Evolutionary conservation across 2,329 filamentous ascomycete species (phyloP).

Genomic region (Chalara sp.): DNA sequence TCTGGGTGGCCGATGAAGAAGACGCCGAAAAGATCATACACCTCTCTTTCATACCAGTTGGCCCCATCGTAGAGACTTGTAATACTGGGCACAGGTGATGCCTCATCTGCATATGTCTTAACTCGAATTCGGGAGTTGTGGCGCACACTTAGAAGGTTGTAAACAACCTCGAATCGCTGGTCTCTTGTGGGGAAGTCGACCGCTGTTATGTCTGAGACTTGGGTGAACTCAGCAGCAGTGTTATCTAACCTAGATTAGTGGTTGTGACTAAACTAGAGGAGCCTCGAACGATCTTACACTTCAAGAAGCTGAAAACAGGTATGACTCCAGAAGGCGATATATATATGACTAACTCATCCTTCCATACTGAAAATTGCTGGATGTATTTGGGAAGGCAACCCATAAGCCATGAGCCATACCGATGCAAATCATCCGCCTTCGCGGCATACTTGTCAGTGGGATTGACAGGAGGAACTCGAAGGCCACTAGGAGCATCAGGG

Average conservation of each 20-base stretch:
- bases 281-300: constrained; percentile 39
- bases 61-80: constrained; percentile 85
- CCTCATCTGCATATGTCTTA: constrained; percentile 98
- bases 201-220: constrained; percentile 85
- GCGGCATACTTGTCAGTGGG: constrained; percentile 87
- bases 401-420: constrained; percentile 94
- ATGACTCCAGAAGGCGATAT: constrained; percentile 83
- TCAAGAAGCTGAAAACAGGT: constrained; percentile 89
- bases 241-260: constrained; percentile 54
- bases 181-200: constrained; percentile 94
- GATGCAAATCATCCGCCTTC: constrained; percentile 82
- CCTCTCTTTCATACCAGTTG: constrained; percentile 98
- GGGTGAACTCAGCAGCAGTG: constrained; percentile 93
- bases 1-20: constrained; percentile 96
- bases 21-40: constrained; percentile 95
- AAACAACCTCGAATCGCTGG: constrained; percentile 95
- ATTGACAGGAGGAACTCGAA: constrained; percentile 78
- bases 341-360: constrained; percentile 94
- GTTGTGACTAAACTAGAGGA: background rate
- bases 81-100: constrained; percentile 84
- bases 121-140: constrained; percentile 96
- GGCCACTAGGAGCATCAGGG: constrained; percentile 39
- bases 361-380: constrained; percentile 99
- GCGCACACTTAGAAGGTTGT: constrained; percentile 91
- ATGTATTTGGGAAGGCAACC: constrained; percentile 95